These are phyloP conservation scores for Malus asiatica DNA, from an alignment of 306 rosid species.

Conservation along the genomic window DNA sequence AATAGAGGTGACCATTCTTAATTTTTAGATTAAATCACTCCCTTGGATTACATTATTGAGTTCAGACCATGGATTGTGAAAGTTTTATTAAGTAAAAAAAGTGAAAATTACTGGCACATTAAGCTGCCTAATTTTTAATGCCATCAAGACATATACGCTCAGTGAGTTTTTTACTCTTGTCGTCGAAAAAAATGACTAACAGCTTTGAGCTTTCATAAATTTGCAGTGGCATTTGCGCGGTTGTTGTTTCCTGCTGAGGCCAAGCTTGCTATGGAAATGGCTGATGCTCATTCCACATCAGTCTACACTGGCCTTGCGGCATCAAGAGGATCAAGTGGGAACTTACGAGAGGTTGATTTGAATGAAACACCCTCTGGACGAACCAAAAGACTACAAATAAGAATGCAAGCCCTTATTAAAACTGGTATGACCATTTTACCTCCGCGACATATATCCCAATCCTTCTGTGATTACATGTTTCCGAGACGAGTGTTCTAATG, in stretches of 20 bases:
- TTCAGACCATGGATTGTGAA: neutral
- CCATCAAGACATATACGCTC: neutral
- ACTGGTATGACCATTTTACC: conserved; percentile 48
- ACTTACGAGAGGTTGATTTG: conserved; percentile 60
- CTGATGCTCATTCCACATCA: conserved; percentile 47
- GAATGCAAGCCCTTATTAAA: conserved; percentile 57
- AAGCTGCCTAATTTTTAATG: neutral
- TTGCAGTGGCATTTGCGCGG: conserved; percentile 74
- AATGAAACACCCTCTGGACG: conserved; percentile 64
- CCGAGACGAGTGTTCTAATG: no score
- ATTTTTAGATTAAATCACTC: neutral
- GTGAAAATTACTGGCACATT: neutral
- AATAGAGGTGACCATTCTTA: conserved; percentile 58
- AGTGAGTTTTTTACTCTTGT: neutral
- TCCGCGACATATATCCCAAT: neutral
- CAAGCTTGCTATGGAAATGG: conserved; percentile 69
- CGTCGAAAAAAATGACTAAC: conserved; percentile 1
- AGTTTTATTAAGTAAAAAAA: neutral
- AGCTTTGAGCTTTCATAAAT: neutral
- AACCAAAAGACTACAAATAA: conserved; percentile 52
- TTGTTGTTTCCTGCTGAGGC: conserved; percentile 81
- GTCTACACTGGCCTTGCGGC: conserved; percentile 16
- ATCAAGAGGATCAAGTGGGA: conserved; percentile 43
- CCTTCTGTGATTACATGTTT: neutral
- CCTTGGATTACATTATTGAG: neutral